phyloP scores from a whole-genome alignment of 2,329 filamentous ascomycete genomes.

The Botrytis hyacinthi region DNA sequence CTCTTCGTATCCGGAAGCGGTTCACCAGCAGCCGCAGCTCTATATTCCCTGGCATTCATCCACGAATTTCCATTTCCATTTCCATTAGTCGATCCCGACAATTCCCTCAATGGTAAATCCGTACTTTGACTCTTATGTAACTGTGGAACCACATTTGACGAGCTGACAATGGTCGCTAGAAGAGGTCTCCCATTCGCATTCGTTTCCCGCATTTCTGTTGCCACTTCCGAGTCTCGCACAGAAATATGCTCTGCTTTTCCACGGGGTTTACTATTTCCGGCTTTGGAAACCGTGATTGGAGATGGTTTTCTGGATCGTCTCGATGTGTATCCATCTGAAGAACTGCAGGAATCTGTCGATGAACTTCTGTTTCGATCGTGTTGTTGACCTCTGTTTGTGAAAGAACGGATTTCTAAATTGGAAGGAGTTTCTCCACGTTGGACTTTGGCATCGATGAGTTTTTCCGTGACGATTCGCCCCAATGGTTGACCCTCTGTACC shows the following conservation, averaged over 20 bases:
- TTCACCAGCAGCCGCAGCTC: not conserved
- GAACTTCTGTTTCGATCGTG: constrained; percentile 28
- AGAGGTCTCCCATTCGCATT: constrained; percentile 23
- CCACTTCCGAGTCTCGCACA: constrained; percentile 24
- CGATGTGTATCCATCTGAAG: constrained; percentile 22
- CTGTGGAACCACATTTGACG: constrained; percentile 27
- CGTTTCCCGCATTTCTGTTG: constrained; percentile 28
- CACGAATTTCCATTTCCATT: not conserved
- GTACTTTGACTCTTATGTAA: constrained; percentile 1
- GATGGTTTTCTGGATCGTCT: constrained; percentile 32
- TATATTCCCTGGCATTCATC: constrained; percentile 5
- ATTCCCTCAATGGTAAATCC: constrained; percentile 13
- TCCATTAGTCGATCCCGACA: not conserved
- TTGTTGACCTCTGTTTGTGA: constrained; percentile 24
- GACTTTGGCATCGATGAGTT: constrained; percentile 35
- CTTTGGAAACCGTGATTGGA: constrained; percentile 30
- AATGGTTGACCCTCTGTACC: constrained; percentile 12
- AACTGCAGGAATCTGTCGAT: constrained; percentile 29
- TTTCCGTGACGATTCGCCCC: constrained; percentile 31
- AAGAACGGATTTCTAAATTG: constrained; percentile 27
- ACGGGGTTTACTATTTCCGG: constrained; percentile 10
- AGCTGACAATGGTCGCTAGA: constrained; percentile 32
- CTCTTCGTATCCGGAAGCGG: not conserved
- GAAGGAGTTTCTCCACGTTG: constrained; percentile 35
- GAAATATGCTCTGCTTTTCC: constrained; percentile 34